phyloP scores from a whole-genome alignment of 768 basidiomycete genomes.

The Boletus reticulatus region DNA sequence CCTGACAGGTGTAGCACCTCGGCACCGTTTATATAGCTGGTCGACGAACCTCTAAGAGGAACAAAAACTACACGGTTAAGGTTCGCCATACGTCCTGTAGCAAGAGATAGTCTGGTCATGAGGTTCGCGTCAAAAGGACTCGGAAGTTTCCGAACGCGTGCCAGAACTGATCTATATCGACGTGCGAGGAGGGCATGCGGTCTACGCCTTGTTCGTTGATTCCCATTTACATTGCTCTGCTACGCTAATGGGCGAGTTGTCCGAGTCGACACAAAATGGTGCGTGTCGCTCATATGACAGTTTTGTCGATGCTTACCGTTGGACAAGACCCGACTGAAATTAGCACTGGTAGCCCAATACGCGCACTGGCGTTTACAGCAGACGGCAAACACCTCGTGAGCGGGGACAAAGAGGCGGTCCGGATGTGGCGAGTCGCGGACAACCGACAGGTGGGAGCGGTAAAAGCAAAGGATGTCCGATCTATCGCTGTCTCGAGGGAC shows the following conservation, averaged over 20 bases:
- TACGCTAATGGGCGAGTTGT: too few relatives aligned
- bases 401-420: slow-evolving; percentile 10
- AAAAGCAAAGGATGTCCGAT: slow-evolving; percentile 3
- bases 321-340: slow-evolving; percentile 1
- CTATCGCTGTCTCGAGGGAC: slow-evolving; percentile 7
- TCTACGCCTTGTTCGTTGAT: neutral
- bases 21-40: neutral
- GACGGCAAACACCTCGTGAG: slow-evolving; percentile 5
- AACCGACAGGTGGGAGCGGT: neutral
- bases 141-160: neutral
- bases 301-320: neutral
- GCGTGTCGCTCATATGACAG: neutral
- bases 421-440: slow-evolving; percentile 2
- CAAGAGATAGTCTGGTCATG: slow-evolving; percentile 9
- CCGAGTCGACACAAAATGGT: neutral
- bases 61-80: neutral
- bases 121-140: neutral
- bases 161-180: slow-evolving; percentile 5
- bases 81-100: neutral
- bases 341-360: neutral
- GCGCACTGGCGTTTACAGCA: slow-evolving; percentile 3
- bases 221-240: neutral
- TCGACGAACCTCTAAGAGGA: neutral
- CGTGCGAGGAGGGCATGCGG: neutral
- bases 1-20: neutral